phyloP scores from a whole-genome alignment of 495 filamentous ascomycete genomes.

The Aspergillus hancockii region DNA sequence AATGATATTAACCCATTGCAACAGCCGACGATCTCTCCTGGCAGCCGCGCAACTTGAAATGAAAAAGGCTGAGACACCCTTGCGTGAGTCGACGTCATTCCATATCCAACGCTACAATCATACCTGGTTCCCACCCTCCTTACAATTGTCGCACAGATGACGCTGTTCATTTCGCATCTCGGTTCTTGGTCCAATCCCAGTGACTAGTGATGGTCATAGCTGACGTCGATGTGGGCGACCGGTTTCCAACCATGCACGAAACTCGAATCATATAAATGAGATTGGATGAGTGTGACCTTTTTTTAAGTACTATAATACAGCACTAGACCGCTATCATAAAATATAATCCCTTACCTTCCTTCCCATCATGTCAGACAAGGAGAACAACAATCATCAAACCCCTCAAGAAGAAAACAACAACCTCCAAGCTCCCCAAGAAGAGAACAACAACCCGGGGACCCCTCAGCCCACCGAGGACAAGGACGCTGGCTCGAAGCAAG shows the following conservation, averaged over 20 bases:
- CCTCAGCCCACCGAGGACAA: slow-evolving; percentile 27
- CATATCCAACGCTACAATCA: slow-evolving; percentile 5
- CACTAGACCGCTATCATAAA: not conserved
- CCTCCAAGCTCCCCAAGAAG: slow-evolving; percentile 27
- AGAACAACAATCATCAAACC: slow-evolving; percentile 27
- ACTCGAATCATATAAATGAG: slow-evolving; percentile 7
- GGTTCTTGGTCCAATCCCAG: not conserved
- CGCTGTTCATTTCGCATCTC: not conserved
- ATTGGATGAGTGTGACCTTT: slow-evolving; percentile 1
- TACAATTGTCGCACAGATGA: slow-evolving; percentile 8
- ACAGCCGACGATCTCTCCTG: slow-evolving; percentile 6
- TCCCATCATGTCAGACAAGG: slow-evolving; percentile 42
- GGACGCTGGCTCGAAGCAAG: slow-evolving; percentile 19
- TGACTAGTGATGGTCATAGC: not conserved
- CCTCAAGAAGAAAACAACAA: slow-evolving; percentile 37
- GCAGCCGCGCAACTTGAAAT: not conserved
- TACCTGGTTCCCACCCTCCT: not conserved
- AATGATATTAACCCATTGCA: slow-evolving; percentile 12
- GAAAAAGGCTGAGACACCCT: slow-evolving; percentile 2
- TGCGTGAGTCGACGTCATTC: slow-evolving; percentile 5
- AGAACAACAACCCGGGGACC: slow-evolving; percentile 35
- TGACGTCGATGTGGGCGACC: slow-evolving; percentile 7
- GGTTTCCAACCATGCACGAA: not conserved
- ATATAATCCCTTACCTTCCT: slow-evolving; percentile 14
- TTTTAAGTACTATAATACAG: not conserved